These are phyloP conservation scores for Hypoxylon crocopeplum DNA, from an alignment of 495 filamentous ascomycete genomes.

Conservation along the genomic window DNA sequence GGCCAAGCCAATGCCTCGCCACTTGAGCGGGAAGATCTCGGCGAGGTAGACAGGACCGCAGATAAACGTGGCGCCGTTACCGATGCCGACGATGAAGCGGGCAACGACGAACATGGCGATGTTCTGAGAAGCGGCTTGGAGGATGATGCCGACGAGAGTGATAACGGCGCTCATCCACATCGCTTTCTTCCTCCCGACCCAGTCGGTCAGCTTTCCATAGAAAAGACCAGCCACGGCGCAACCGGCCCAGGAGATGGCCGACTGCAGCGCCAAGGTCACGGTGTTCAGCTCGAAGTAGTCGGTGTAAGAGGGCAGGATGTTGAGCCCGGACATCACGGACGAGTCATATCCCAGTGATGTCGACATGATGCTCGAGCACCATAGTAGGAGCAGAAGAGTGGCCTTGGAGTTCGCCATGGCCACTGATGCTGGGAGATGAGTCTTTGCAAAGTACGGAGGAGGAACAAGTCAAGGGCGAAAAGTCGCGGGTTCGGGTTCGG, in stretches of 20 bases:
- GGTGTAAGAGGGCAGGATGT: conserved; percentile 56
- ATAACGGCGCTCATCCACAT: conserved; percentile 60
- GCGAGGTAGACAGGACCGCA: conserved; percentile 51
- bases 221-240: conserved; percentile 47
- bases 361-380: conserved; percentile 6
- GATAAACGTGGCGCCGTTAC: conserved; percentile 55
- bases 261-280: conserved; percentile 53
- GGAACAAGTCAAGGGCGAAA: background rate
- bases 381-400: background rate
- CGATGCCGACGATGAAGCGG: conserved; percentile 54
- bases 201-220: conserved; percentile 48
- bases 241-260: conserved; percentile 55
- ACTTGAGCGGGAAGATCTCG: conserved; percentile 50
- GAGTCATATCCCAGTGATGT: conserved; percentile 59
- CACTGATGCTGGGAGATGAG: background rate
- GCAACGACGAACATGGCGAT: conserved; percentile 57
- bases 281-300: conserved; percentile 57
- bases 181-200: conserved; percentile 55
- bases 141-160: conserved; percentile 52
- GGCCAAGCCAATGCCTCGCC: conserved; percentile 51
- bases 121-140: conserved; percentile 58
- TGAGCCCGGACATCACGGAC: conserved; percentile 60
- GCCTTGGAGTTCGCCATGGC: background rate
- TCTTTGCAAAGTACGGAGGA: background rate
- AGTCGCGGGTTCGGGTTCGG: background rate